phyloP scores from a whole-genome alignment of 2,329 filamentous ascomycete genomes.

The Botrytis elliptica region DNA sequence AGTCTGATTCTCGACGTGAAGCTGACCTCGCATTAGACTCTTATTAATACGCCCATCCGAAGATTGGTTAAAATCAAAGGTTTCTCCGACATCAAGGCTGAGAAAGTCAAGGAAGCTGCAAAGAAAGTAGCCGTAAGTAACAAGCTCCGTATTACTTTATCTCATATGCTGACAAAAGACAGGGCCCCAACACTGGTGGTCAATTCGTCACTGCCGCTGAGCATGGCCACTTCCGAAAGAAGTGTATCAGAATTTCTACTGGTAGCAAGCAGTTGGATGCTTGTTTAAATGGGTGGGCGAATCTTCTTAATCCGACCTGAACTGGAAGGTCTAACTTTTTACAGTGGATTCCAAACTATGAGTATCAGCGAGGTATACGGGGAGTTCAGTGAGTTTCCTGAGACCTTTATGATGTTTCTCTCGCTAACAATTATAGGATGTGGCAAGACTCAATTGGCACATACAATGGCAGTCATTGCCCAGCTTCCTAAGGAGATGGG shows the following conservation, averaged over 20 bases:
- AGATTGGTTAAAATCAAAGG: slow-evolving; percentile 66
- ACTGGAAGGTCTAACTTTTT: slow-evolving; percentile 17
- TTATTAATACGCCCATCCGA: slow-evolving; percentile 58
- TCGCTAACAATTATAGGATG: slow-evolving; percentile 44
- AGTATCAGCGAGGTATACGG: slow-evolving; percentile 66
- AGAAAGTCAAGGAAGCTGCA: slow-evolving; percentile 68
- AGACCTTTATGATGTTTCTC: not conserved
- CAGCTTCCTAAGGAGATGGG: slow-evolving; percentile 57
- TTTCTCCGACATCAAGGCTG: slow-evolving; percentile 68
- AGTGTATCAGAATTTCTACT: slow-evolving; percentile 64
- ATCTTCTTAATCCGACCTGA: not conserved
- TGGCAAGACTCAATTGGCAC: slow-evolving; percentile 68
- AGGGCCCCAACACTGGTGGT: slow-evolving; percentile 55
- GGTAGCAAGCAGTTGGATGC: slow-evolving; percentile 68
- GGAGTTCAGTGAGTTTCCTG: slow-evolving; percentile 49
- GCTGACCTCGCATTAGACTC: slow-evolving; percentile 46
- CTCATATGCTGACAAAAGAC: slow-evolving; percentile 24
- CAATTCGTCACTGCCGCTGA: slow-evolving; percentile 64
- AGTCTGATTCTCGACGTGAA: not conserved
- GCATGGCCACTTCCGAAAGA: slow-evolving; percentile 60
- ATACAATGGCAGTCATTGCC: slow-evolving; percentile 66
- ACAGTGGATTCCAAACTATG: slow-evolving; percentile 66
- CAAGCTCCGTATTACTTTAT: not conserved
- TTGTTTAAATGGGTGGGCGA: slow-evolving; percentile 58
- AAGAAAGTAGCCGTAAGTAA: slow-evolving; percentile 41